Conservation (phyloP, 805 yeast genomes). For the Saturnispora bothae region DNA sequence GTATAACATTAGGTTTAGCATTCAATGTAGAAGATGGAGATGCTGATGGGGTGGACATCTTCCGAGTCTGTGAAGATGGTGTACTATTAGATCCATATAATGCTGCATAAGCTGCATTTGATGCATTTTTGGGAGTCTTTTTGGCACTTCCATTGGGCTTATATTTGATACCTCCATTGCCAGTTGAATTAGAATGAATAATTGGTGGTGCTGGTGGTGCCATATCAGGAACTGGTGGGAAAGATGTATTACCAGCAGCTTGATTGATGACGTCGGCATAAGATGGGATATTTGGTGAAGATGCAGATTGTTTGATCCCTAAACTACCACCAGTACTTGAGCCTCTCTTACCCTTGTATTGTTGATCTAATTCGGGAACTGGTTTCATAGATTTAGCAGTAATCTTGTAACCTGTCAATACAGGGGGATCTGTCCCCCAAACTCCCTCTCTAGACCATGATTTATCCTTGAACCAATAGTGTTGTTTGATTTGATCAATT, state of each 20-base stretch:
- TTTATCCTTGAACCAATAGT: conserved; percentile 48
- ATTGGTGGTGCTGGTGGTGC: neutral
- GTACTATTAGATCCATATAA: conserved; percentile 2
- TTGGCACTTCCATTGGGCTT: neutral
- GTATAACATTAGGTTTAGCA: conserved; percentile 31
- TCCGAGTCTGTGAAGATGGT: neutral
- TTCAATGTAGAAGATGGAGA: neutral
- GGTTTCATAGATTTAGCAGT: conserved; percentile 74
- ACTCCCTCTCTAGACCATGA: conserved; percentile 47
- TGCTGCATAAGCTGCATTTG: conserved; percentile 7
- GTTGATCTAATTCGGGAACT: conserved; percentile 40
- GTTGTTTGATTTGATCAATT: conserved; percentile 46
- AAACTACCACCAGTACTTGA: conserved; percentile 1
- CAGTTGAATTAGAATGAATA: neutral
- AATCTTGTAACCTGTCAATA: conserved; percentile 59
- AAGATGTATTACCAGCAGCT: neutral
- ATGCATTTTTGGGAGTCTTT: conserved; percentile 1
- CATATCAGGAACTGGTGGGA: neutral
- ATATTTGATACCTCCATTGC: neutral
- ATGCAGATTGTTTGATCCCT: conserved; percentile 3
- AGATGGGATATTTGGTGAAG: neutral
- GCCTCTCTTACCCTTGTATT: conserved; percentile 9
- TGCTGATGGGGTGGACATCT: neutral
- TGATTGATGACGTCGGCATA: neutral
- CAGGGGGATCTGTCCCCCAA: conserved; percentile 56